These are phyloP conservation scores for Sporothrix phasma DNA, from an alignment of 2,329 filamentous ascomycete genomes.

Conservation along the genomic window DNA sequence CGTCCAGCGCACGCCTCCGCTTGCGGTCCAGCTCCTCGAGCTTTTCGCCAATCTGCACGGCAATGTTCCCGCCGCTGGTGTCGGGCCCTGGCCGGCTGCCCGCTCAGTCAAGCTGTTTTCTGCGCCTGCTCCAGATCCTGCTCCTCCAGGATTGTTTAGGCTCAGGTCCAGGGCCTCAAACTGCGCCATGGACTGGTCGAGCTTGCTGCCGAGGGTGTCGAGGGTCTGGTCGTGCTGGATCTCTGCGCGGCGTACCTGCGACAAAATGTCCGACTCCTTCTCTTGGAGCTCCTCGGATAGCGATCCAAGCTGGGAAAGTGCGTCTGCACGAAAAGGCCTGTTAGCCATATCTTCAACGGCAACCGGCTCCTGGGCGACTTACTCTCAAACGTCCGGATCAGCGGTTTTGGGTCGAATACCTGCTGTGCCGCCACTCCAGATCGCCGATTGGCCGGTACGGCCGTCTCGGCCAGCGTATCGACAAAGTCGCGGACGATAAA, in stretches of 20 bases:
- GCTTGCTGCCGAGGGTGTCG: constrained; percentile 74
- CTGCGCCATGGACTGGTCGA: constrained; percentile 83
- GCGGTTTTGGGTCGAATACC: constrained; percentile 85
- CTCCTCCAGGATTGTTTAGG: constrained; percentile 50
- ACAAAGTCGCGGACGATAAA: constrained; percentile 98
- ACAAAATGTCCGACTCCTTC: constrained; percentile 82
- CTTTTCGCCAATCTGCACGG: constrained; percentile 87
- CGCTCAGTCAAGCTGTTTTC: constrained; percentile 25
- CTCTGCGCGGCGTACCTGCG: constrained; percentile 83
- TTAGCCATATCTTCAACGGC: too few species aligned
- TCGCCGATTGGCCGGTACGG: constrained; percentile 67
- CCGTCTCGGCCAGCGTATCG: constrained; percentile 79
- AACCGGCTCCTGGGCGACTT: too few species aligned
- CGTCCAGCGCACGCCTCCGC: constrained; percentile 78
- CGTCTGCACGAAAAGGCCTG: constrained; percentile 33
- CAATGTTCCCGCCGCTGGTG: constrained; percentile 65
- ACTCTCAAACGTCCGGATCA: constrained; percentile 92
- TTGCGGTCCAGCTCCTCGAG: constrained; percentile 93
- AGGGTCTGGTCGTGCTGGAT: constrained; percentile 85
- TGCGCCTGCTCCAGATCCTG: too few species aligned
- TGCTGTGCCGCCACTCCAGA: constrained; percentile 55
- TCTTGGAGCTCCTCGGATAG: constrained; percentile 78
- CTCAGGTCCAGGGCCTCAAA: constrained; percentile 85
- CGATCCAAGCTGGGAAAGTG: constrained; percentile 55
- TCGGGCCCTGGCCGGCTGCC: constrained; percentile 41